Base-by-base conservation (phyloP, 2,329 filamentous ascomycete species). In the Paramyrothecium sp. region DNA sequence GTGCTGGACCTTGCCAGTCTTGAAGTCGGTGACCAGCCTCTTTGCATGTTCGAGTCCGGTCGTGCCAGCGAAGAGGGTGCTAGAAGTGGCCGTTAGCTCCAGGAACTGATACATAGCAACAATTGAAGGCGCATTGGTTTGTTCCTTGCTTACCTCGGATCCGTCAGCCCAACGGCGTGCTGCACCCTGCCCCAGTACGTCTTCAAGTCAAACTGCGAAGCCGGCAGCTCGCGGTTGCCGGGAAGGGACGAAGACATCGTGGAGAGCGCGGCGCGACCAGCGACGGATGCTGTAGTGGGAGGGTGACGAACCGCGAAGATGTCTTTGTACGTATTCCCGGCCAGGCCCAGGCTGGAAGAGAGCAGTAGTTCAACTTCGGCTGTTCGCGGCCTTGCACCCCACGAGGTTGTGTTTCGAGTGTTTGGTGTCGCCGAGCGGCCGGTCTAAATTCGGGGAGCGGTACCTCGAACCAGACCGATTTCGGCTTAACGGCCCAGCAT, bases 131-230 rank as follows among this genome's bases (percentile, higher is more conserved):
- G 13, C 38, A 44, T 44, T 44, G 38, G 13, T 33, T n/a, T 30
- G n/a, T 19, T 22, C 11, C 54, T 51, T 60, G 75, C 90, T 87
- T 82, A 98, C 94, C 93, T 95, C 65, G 95, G 95, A 81, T 99
- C 95, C 71, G 93, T 90, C 67, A 99, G 87, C 67, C 93, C 88
- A 60, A 91, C 89, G 19, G 92, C 88, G 79, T 99, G 94, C 77
- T 85, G 86, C 69, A 98, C 95, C 58, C 95, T 88, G 63, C 95
- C 95, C 91, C 91, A 95, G 78, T 99, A 99, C 51, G 93, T 97
- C 71, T 77, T 86, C 69, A 99, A 82, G 72, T 99, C 91, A 84
- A 96, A 94, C 75, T 92, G 92, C 55, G 95, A 99, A 56, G 88
- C 86, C 60, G 95, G 95, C 63, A 97, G 83, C 74, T 97, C 92